Conservation (phyloP, 108 stramenopile genomes). For the Heterococcus sp. region DNA sequence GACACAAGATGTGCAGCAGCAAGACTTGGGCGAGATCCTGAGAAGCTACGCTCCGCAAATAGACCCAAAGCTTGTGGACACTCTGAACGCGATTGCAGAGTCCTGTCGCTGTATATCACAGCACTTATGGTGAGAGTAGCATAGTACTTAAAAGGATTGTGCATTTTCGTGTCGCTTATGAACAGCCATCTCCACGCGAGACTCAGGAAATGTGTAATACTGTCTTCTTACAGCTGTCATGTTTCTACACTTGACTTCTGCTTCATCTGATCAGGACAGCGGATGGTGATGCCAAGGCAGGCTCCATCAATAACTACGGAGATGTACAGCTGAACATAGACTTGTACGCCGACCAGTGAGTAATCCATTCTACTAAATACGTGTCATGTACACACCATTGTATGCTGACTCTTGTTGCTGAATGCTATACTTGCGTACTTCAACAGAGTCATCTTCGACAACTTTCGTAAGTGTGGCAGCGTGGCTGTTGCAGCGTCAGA, state of each 20-base stretch:
- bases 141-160: too few relatives aligned
- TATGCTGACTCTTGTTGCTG: too few relatives aligned
- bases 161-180: too few relatives aligned
- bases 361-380: constrained; percentile 63
- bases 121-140: constrained; percentile 1
- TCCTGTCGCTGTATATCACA: background rate
- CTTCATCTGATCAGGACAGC: too few relatives aligned
- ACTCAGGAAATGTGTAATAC: too few relatives aligned
- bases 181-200: too few relatives aligned
- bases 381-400: too few relatives aligned
- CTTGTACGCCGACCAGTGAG: constrained; percentile 68
- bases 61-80: background rate
- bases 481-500: constrained; percentile 33
- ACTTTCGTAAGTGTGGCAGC: constrained; percentile 46
- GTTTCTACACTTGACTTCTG: too few relatives aligned
- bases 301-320: constrained; percentile 71
- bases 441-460: constrained; percentile 59
- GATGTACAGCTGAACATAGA: constrained; percentile 79
- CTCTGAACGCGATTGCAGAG: background rate
- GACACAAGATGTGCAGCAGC: too few relatives aligned
- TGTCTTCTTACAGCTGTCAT: too few relatives aligned
- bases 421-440: too few relatives aligned
- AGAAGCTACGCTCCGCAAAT: background rate
- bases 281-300: constrained; percentile 48
- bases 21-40: background rate